Conservation (phyloP, 2,329 filamentous ascomycete genomes). For the Cephalotrichum gorgonifer region DNA sequence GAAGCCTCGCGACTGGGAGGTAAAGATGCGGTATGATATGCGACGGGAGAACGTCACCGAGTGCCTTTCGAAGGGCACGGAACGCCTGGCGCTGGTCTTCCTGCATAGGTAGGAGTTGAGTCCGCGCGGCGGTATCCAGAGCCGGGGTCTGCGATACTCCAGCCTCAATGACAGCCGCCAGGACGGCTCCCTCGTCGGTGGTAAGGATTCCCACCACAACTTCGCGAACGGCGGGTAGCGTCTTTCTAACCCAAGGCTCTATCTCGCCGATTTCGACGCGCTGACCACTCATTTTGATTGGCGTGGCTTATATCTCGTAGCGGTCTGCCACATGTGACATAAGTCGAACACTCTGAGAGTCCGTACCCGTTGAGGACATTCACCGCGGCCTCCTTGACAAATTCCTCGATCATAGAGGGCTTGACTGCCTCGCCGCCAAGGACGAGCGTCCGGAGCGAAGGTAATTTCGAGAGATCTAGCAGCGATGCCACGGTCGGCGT, state of each 20-base stretch:
- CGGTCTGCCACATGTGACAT: constrained; percentile 41
- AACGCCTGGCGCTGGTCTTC: background rate
- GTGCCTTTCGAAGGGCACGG: background rate
- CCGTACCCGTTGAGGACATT: constrained; percentile 41
- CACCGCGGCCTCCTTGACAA: constrained; percentile 32
- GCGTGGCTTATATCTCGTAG: constrained; percentile 55
- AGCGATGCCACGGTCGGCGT: constrained; percentile 39
- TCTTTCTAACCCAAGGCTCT: constrained; percentile 36
- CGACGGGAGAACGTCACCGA: constrained; percentile 22
- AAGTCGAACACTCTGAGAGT: constrained; percentile 43
- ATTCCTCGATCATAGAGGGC: constrained; percentile 33
- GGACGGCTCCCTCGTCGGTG: constrained; percentile 11
- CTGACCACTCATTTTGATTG: constrained; percentile 57
- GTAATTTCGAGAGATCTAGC: constrained; percentile 32
- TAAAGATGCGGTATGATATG: constrained; percentile 40
- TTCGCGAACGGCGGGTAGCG: constrained; percentile 29
- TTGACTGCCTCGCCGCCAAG: constrained; percentile 40
- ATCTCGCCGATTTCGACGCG: constrained; percentile 50
- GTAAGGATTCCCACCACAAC: constrained; percentile 35
- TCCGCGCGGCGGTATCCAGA: constrained; percentile 18
- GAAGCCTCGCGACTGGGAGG: constrained; percentile 32
- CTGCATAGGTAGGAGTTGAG: background rate
- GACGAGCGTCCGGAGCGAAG: constrained; percentile 33
- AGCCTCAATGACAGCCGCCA: constrained; percentile 20
- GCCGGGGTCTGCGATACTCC: constrained; percentile 16